Conservation (phyloP, 306 rosid species). For the Acacia acuminata region DNA sequence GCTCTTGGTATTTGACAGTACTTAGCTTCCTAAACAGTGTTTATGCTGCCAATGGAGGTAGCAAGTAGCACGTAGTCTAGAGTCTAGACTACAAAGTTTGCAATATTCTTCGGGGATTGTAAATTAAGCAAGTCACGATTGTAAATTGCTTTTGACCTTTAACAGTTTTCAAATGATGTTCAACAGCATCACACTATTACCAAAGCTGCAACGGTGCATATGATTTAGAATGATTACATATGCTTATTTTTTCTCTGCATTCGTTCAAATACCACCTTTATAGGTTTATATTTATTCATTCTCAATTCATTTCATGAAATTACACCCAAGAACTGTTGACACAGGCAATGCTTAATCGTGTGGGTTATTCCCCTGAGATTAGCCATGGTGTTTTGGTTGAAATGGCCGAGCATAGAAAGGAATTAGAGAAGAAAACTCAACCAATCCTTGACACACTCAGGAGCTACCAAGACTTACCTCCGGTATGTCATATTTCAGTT, state of each 20-base stretch:
- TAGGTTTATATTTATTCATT: not conserved
- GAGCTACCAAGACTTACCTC: constrained; percentile 96
- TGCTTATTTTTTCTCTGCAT: constrained; percentile 2
- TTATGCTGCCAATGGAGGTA: not conserved
- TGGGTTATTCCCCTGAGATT: constrained; percentile 85
- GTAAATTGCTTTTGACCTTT: not conserved
- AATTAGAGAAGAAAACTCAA: constrained; percentile 89
- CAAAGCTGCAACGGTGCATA: not conserved
- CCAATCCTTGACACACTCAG: constrained; percentile 87
- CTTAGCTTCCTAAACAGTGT: not conserved
- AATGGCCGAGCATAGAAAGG: constrained; percentile 88
- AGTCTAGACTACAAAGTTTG: not conserved
- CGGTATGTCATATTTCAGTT: constrained; percentile 47
- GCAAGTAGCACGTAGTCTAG: not conserved
- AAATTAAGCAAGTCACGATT: not conserved
- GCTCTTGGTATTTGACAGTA: not conserved
- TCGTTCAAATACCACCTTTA: not conserved
- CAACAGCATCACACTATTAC: not conserved
- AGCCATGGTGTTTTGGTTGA: constrained; percentile 86
- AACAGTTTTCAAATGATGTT: not conserved
- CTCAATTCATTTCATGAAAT: constrained; percentile 2
- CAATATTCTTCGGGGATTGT: not conserved
- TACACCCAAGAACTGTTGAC: constrained; percentile 18
- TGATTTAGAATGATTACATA: not conserved
- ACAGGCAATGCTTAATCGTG: constrained; percentile 81